Conservation (phyloP, 768 basidiomycete species). For the Dentipellis sp. region DNA sequence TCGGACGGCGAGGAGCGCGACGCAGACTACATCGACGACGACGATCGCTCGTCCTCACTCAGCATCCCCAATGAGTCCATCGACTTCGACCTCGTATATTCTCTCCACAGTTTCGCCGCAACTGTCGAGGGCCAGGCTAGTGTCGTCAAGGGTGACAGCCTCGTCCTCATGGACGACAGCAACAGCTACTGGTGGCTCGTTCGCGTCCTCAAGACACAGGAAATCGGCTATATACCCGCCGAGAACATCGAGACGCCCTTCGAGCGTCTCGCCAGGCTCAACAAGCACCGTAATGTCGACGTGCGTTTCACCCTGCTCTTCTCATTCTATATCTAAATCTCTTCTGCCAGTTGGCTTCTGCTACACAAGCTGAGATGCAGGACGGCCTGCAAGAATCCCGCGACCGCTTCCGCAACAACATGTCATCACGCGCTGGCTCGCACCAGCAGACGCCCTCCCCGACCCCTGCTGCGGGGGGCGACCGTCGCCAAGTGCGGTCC, state of each 20-base stretch:
- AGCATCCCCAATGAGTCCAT: constrained; percentile 89
- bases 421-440: constrained; percentile 38
- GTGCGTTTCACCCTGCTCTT: constrained; percentile 50
- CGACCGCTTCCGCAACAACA: constrained; percentile 44
- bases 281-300: constrained; percentile 96
- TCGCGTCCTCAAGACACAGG: constrained; percentile 94
- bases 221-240: constrained; percentile 97
- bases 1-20: constrained; percentile 68
- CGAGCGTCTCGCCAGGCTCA: constrained; percentile 88
- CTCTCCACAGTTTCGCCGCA: constrained; percentile 93
- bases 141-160: constrained; percentile 95
- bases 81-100: constrained; percentile 88
- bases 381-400: constrained; percentile 40
- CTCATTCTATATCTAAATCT: constrained; percentile 1
- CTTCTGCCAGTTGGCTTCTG: constrained; percentile 51
- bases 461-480: constrained; percentile 28
- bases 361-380: constrained; percentile 63
- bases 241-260: constrained; percentile 99
- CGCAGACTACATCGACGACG: constrained; percentile 61
- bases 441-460: constrained; percentile 43
- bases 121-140: constrained; percentile 98
- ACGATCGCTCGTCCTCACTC: constrained; percentile 72
- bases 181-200: constrained; percentile 99
- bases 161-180: constrained; percentile 95
- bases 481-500: constrained; percentile 16